Evolutionary conservation across 768 basidiomycete species (phyloP), one percentile per base, ranked within the genome.

Genomic region (Naganishia vishniacii): DNA sequence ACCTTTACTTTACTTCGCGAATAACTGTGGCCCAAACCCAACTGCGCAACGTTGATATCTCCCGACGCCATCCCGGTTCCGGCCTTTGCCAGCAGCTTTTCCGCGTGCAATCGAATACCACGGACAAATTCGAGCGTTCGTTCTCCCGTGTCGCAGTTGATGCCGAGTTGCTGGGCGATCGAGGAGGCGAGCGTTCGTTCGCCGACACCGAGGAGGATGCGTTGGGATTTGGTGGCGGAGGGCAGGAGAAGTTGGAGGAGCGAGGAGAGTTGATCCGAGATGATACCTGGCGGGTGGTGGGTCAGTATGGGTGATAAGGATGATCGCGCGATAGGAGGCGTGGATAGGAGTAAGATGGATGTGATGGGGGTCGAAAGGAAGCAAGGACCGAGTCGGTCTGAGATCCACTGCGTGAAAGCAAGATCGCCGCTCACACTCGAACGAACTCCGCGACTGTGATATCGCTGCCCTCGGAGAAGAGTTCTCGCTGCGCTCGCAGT

Each of bases 21-120:
- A 81, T 94, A 97, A 3, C 92, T 91, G 82, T 98, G 94, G 29
- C 94, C 94, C 51, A 98, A 83, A 73, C 94, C 94, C 69, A 98
- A 88, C 73, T 98, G 94, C 18, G 94, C 90, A 73, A 93, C 89
- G 65, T 82, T 84, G 69, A 95, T 82, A 82, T 98, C 94, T 70
- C 86, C 88, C 44, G 84, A 81, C 72, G 91, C 86, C 70, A 98
- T 86, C 23, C 88, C 91, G 67, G 86, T 90, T 13, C 75, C 75
- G 25, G 70, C 72, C 67, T 76, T 76, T 65, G 66, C 65, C 71
- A 98, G 83, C 51, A 98, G 83, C 73, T 89, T 91, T 69, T 87
- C 80, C 29, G 91, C 92, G 77, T 97, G 92, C 63, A 89, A 81
- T 68, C 94, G 89, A 68, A 97, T 85, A 26, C 92, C 94, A 65